Base-by-base conservation (phyloP, 2,329 filamentous ascomycete genomes). In the Cytospora piceicola region DNA sequence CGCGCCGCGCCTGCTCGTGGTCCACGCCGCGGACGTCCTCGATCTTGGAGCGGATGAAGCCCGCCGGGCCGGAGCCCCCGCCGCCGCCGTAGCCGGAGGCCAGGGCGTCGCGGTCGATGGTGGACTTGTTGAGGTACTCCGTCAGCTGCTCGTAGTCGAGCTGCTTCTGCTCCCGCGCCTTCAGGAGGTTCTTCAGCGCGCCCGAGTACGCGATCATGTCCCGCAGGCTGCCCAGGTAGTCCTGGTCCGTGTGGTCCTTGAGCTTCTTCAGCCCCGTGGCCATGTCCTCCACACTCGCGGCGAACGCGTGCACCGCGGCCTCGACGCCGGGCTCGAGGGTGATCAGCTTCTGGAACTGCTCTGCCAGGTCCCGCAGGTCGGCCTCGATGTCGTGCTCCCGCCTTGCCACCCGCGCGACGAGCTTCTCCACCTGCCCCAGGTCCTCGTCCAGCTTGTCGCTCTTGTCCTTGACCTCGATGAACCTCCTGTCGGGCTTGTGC, bases 1-100 rank as follows among this genome's bases (percentile, higher is more conserved):
- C 94, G 17, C 94, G 88, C 2, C 94, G 89, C 17, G 90, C 89
- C 73, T 96, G 92, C 76, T 98, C 95, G 78, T 98, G 95, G 77
- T 99, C 95, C 4, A 99, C 94, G 17, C 95, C 95, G 22, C 95
- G 89, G 69, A 97, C 94, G 75, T 99, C 95, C 78, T 99, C 95
- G 73, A 99, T 90, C 78, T 98, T 98, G 75, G 90, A 90, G 54
- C 94, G 90, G 71, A 99, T 86, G 80, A 97, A 98, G 4, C 91
- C 90, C 15, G 90, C 91, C 0, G 93, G 91, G 0, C 93, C 93
- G 59, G 71, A 70, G 27, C 75, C 76, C 63, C 70, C 69, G 58
- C 70, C 67, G 30, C 75, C 72, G 60, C 74, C 73, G 70, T 90
- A 88, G 14, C 88, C 87, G 0, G 88, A 87, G 11, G 84, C 83